Base-by-base conservation (phyloP, 805 yeast species). In the Wickerhamiella alocasiicola region DNA sequence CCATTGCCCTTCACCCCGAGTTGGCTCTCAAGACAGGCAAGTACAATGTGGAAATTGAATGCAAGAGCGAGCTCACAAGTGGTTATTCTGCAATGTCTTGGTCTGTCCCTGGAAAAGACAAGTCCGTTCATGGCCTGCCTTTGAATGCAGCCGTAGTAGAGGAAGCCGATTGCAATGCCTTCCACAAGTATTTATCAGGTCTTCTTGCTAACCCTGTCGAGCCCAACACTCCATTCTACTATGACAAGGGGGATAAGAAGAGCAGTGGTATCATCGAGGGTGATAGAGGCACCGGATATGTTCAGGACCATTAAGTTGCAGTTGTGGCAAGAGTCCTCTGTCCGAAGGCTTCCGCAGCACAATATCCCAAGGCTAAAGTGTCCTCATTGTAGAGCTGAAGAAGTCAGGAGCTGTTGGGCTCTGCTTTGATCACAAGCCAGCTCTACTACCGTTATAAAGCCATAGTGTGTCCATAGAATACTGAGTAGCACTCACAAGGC, bases 41-140 rank as follows among this genome's bases (percentile, higher is more conserved):
- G 11, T 37, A 37, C 33, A 37, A 37, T 37, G 41, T 37, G 12
- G 30, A 28, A 6, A 28, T 37, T 11, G 41, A 37, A 35, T 23
- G 35, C 33, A 17, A 37, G 35, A 23, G 30, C 5, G 30, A 31
- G 15, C 35, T 37, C 16, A 21, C 34, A 9, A 25, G 41, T 19
- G 41, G 41, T 6, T 37, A 37, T 24, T 26, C 33, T 17, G 41
- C 41, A 21, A 37, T 37, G 41, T 37, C 41, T 13, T 37, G 41
- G 41, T n/a, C 39, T 9, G 28, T 36, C 32, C 39, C 39, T 9
- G 39, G 39, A 19, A 17, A 36, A 11, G 16, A 21, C 20, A 11
- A 11, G 5, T 24, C 35, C 17, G 41, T 37, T 16, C 41, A 37
- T 24, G 41, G 41, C 4, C 15, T 37, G 24, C 19, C 24, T 11